A percentile compares a stretch with the other conserved stretches of the same genome.
Evolutionary conservation across 179 eudicot species (phyloP).

Genomic region (Monotropa hypopitys): DNA sequence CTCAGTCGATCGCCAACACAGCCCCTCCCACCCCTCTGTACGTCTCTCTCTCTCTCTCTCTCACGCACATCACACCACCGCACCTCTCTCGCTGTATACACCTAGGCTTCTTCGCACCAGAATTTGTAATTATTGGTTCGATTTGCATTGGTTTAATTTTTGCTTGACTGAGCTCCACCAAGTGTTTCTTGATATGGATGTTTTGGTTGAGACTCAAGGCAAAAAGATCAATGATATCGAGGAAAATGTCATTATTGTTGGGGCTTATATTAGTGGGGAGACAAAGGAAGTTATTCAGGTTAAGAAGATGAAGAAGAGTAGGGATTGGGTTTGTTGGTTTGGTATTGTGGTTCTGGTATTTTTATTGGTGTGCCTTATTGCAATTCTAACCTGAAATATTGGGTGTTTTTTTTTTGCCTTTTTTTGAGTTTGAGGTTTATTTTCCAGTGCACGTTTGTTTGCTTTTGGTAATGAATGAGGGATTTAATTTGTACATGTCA

Average conservation of each 20-base stretch:
- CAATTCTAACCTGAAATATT: not conserved
- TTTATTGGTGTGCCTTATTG: conserved; percentile 1
- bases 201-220: conserved; percentile 53
- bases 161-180: conserved; percentile 50
- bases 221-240: conserved; percentile 48
- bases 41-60: too few relatives aligned
- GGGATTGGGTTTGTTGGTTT: conserved; percentile 11
- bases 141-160: too few relatives aligned
- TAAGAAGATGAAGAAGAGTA: conserved; percentile 18
- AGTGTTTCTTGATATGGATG: conserved; percentile 56
- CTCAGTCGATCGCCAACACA: too few relatives aligned
- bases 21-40: too few relatives aligned
- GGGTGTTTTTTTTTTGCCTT: not conserved
- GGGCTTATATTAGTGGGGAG: conserved; percentile 37
- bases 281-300: conserved; percentile 30
- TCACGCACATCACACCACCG: too few relatives aligned
- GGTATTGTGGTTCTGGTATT: conserved; percentile 8
- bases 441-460: not conserved
- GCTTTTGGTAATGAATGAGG: not conserved
- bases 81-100: too few relatives aligned
- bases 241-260: conserved; percentile 34
- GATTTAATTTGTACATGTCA: not conserved
- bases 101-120: too few relatives aligned
- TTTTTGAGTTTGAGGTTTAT: not conserved
- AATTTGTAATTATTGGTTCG: too few relatives aligned